These are phyloP conservation scores for Diversispora epigaea DNA, from an alignment of 192 early-diverging fungal species.

Conservation along the genomic window DNA sequence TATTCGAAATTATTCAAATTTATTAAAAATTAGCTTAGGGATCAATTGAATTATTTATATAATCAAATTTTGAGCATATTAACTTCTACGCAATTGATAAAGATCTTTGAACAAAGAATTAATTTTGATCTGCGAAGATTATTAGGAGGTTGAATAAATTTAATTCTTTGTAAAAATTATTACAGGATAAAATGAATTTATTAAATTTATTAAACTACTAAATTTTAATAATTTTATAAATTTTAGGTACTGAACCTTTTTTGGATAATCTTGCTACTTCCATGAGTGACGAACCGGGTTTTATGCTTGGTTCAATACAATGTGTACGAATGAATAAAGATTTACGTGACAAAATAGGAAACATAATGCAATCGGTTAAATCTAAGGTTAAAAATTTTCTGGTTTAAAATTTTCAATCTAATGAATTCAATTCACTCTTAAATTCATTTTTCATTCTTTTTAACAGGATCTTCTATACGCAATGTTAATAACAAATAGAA, in stretches of 20 bases:
- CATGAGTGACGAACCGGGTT: slow-evolving; percentile 69
- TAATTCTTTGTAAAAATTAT: not conserved
- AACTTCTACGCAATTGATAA: slow-evolving; percentile 74
- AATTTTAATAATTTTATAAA: not conserved
- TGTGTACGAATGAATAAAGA: slow-evolving; percentile 67
- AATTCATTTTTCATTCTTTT: not conserved
- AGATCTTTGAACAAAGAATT: slow-evolving; percentile 80
- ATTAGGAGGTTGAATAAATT: slow-evolving; percentile 57
- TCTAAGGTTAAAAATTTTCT: slow-evolving; percentile 49
- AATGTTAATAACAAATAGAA: slow-evolving; percentile 72
- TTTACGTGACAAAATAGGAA: slow-evolving; percentile 70
- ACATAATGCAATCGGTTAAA: slow-evolving; percentile 52
- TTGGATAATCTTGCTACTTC: slow-evolving; percentile 73
- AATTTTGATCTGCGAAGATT: slow-evolving; percentile 89
- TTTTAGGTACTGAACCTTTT: slow-evolving; percentile 72
- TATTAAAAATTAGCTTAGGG: slow-evolving; percentile 55
- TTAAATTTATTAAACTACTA: not conserved
- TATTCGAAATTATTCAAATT: too few relatives aligned
- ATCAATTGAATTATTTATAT: slow-evolving; percentile 77
- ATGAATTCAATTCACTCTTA: not conserved
- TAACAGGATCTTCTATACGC: slow-evolving; percentile 70
- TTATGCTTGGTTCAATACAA: slow-evolving; percentile 74
- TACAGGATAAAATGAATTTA: not conserved
- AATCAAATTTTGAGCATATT: slow-evolving; percentile 84
- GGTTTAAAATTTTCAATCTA: not conserved